Evolutionary conservation across 768 basidiomycete species (phyloP), one percentile per base, ranked within the genome.

Genomic region (Agrocybe praecox): DNA sequence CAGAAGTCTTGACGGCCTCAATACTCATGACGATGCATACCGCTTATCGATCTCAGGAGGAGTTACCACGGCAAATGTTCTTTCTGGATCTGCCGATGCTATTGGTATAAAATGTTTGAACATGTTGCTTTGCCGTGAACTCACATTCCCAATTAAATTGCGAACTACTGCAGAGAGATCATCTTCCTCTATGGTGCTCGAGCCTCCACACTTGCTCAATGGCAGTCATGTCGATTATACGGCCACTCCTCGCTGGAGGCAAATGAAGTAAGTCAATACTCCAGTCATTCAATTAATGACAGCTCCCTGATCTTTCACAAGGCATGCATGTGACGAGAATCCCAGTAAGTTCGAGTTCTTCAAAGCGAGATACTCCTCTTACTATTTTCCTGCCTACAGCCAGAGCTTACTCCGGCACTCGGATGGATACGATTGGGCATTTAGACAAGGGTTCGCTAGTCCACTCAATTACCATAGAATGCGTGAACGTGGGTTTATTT

Each of bases 1-100:
- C 46, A 80, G 90, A 14, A 82, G 84, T 36, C 68, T 92, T 11
- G 90, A 94, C 60, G 88, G 82, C 2, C 73, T 92, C 51, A 92
- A 92, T 64, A 90, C 88, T 0, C 89, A 88, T 61, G 90, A 92
- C 66, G 81, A 84, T 2, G 81, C 88, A 0, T 90, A 86, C 70
- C 69, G 67, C 18, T 76, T 88, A 0, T 81, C 86, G 33, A 80
- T 88, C 52, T 76, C 90, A 0, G 90, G 91, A 10, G 92, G 92
- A n/a, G 77, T 92, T n/a, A 91, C 90, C 2, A 90, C 87, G 0
- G 79, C 85, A 12, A 78, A 90, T 52, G 76, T 92, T 12, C 75
- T 93, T 6, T 91, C 92, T 17, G 92, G 90, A 0, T 87, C 83
- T 44, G 86, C 82, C 2, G 78, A 86, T 63, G 83, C 84, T 5